Evolutionary conservation across 179 eudicot species (phyloP).

Genomic region (Silene vulgaris): DNA sequence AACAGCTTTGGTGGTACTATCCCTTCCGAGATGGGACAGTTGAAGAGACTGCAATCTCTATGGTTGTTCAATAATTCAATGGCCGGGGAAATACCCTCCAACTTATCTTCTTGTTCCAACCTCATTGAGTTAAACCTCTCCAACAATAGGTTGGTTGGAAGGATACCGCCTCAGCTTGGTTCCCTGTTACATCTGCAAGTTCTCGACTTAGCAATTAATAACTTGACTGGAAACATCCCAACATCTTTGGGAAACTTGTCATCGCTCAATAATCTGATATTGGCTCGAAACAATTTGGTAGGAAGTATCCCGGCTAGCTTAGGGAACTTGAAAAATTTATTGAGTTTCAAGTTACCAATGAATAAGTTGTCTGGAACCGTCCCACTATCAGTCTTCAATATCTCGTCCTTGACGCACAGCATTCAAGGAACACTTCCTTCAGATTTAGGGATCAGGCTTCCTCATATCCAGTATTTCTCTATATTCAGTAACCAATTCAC

Average conservation of each 20-base stretch:
- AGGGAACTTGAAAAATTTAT: constrained; percentile 17
- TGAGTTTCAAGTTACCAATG: not conserved
- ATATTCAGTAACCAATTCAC: constrained; percentile 18
- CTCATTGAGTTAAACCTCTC: not conserved
- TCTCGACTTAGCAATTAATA: not conserved
- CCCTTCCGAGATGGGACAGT: constrained; percentile 26
- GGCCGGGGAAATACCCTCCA: constrained; percentile 21
- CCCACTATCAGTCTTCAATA: constrained; percentile 22
- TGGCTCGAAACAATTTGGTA: not conserved
- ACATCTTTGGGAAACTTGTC: constrained; percentile 25
- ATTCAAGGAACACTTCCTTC: constrained; percentile 19
- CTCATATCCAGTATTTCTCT: constrained; percentile 21
- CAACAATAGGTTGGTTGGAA: constrained; percentile 40
- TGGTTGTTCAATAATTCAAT: constrained; percentile 18
- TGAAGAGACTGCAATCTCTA: constrained; percentile 3
- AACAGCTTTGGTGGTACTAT: constrained; percentile 19
- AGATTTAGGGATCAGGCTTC: constrained; percentile 19
- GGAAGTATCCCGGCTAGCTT: constrained; percentile 18
- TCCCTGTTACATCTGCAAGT: not conserved
- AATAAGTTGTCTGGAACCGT: constrained; percentile 21
- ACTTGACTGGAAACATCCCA: constrained; percentile 22
- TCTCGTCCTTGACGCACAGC: constrained; percentile 3
- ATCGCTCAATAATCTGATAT: not conserved
- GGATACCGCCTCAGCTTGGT: constrained; percentile 12
- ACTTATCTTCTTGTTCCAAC: constrained; percentile 17